These are phyloP conservation scores for Salix brachista DNA, from an alignment of 345 rosid species.

Conservation along the genomic window DNA sequence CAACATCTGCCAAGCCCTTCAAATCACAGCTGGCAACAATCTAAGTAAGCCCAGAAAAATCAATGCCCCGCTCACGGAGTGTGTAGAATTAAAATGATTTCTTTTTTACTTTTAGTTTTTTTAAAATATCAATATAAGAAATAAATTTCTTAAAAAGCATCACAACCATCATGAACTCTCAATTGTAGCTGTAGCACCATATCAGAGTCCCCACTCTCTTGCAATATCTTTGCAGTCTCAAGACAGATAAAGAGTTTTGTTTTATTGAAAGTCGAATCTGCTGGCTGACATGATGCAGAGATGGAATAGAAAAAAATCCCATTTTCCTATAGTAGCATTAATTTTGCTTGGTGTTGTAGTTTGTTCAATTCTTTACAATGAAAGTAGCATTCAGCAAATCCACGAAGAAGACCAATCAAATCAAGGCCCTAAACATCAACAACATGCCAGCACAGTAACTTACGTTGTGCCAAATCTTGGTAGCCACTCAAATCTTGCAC, in stretches of 20 bases:
- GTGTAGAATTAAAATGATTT: too few relatives aligned
- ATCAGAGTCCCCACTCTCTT: too few relatives aligned
- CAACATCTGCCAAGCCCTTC: neutral
- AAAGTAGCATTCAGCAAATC: constrained; percentile 53
- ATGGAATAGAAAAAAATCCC: constrained; percentile 70
- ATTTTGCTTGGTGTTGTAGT: constrained; percentile 42
- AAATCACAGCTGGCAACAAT: too few relatives aligned
- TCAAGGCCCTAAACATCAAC: constrained; percentile 18
- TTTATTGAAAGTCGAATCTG: too few relatives aligned
- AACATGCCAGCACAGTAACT: constrained; percentile 18
- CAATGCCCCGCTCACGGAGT: too few relatives aligned
- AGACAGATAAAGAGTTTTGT: neutral
- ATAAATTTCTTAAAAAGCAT: too few relatives aligned
- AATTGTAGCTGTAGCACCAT: too few relatives aligned
- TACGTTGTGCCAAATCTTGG: constrained; percentile 59
- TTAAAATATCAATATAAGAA: too few relatives aligned
- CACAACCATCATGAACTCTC: too few relatives aligned
- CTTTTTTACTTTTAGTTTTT: too few relatives aligned
- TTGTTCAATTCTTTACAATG: constrained; percentile 52
- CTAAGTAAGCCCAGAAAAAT: too few relatives aligned
- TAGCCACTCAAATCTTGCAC: constrained; percentile 7
- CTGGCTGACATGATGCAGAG: constrained; percentile 43
- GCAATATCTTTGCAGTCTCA: too few relatives aligned
- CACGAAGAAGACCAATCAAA: constrained; percentile 32
- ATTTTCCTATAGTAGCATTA: constrained; percentile 47